Evolutionary conservation across 2,329 filamentous ascomycete genomes (phyloP).

Genomic region (Calonectria hongkongensis): DNA sequence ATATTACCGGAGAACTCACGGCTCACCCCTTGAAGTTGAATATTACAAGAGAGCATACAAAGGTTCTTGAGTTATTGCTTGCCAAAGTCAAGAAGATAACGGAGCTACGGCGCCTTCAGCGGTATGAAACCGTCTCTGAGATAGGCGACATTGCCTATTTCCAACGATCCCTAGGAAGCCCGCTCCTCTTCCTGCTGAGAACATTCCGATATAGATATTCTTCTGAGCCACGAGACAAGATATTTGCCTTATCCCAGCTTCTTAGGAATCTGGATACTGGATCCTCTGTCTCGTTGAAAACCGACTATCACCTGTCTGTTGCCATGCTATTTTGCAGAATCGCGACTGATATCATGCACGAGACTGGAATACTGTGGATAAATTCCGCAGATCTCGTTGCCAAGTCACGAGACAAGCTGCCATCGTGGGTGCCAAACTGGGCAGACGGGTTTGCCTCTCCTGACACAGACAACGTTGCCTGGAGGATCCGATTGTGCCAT

Average conservation of each 20-base stretch:
- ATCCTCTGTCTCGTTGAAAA: slow-evolving; percentile 9
- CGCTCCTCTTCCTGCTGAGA: slow-evolving; percentile 45
- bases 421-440: slow-evolving; percentile 51
- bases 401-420: slow-evolving; percentile 46
- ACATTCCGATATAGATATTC: slow-evolving; percentile 45
- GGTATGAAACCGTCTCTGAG: slow-evolving; percentile 30
- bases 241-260: slow-evolving; percentile 41
- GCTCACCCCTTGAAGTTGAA: neutral
- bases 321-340: slow-evolving; percentile 40
- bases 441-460: slow-evolving; percentile 39
- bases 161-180: slow-evolving; percentile 43
- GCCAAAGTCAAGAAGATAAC: slow-evolving; percentile 41
- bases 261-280: slow-evolving; percentile 39
- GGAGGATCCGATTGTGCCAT: slow-evolving; percentile 49
- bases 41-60: slow-evolving; percentile 35
- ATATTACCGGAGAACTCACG: slow-evolving; percentile 8
- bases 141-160: slow-evolving; percentile 41
- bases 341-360: slow-evolving; percentile 40
- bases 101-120: slow-evolving; percentile 41
- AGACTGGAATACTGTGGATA: slow-evolving; percentile 49
- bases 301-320: slow-evolving; percentile 38
- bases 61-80: slow-evolving; percentile 41
- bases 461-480: slow-evolving; percentile 32
- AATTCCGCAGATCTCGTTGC: slow-evolving; percentile 43
- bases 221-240: slow-evolving; percentile 47